Evolutionary conservation across 2,329 filamentous ascomycete species (phyloP).

Genomic region (Graphium sp.): DNA sequence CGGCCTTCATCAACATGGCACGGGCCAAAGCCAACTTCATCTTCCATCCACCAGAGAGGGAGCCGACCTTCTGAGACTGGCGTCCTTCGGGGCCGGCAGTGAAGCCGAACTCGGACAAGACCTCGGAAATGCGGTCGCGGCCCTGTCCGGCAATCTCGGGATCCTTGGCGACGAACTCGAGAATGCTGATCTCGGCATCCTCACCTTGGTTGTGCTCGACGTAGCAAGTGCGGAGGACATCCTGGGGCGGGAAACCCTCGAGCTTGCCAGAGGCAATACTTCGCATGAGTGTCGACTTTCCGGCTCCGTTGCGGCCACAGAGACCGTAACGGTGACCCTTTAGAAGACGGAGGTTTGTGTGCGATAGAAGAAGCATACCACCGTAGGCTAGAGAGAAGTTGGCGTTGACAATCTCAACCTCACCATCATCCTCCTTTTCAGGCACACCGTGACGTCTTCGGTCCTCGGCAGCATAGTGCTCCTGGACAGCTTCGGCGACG

Average conservation of each 20-base stretch:
- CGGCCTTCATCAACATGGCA: constrained; percentile 93
- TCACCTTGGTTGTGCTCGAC: constrained; percentile 99
- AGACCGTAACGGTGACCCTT: constrained; percentile 97
- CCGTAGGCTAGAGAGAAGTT: constrained; percentile 96
- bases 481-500: constrained; percentile 57
- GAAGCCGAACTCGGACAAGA: constrained; percentile 87
- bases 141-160: constrained; percentile 69
- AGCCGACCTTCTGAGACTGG: constrained; percentile 81
- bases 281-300: constrained; percentile 98
- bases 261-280: constrained; percentile 91
- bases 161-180: constrained; percentile 85
- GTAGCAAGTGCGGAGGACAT: constrained; percentile 88
- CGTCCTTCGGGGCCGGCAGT: constrained; percentile 76
- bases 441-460: constrained; percentile 73
- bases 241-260: constrained; percentile 87
- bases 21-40: constrained; percentile 97
- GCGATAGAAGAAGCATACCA: constrained; percentile 89
- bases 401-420: constrained; percentile 92
- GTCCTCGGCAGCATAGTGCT: constrained; percentile 70
- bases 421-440: constrained; percentile 76
- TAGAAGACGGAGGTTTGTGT: constrained; percentile 84
- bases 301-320: constrained; percentile 90
- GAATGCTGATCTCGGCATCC: constrained; percentile 88
- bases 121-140: constrained; percentile 62
- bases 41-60: constrained; percentile 96